Percentiles rank a stretch among this genome's conserved stretches.
These are phyloP conservation scores for Maudiozyma humilis DNA, from an alignment of 1,139 yeast species.

Conservation along the genomic window DNA sequence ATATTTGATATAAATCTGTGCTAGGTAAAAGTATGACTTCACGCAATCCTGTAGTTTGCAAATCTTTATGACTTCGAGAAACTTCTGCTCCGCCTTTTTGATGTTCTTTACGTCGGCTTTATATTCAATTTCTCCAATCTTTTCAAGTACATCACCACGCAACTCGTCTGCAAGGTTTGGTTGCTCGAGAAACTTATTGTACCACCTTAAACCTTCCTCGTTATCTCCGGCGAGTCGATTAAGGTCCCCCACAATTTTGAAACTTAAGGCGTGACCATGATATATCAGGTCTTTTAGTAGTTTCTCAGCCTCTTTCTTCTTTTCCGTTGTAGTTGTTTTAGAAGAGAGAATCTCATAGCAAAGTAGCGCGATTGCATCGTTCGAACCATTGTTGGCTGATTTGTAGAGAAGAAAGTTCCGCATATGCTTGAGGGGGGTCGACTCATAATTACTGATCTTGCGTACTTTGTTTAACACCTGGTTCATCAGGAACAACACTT, in stretches of 20 bases:
- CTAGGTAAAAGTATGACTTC: constrained; percentile 70
- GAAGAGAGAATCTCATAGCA: constrained; percentile 48
- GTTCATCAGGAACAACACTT: constrained; percentile 62
- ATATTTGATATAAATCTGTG: constrained; percentile 52
- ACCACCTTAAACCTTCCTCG: constrained; percentile 50
- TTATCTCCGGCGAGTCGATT: constrained; percentile 41
- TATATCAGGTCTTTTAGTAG: constrained; percentile 57
- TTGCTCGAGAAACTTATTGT: constrained; percentile 41
- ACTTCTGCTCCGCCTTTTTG: constrained; percentile 44
- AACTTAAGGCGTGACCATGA: constrained; percentile 54
- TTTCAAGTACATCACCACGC: constrained; percentile 59
- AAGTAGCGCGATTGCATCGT: constrained; percentile 68
- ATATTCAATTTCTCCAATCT: constrained; percentile 59
- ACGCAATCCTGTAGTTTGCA: constrained; percentile 54
- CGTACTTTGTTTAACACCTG: constrained; percentile 44
- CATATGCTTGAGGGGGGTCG: constrained; percentile 47
- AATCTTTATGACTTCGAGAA: constrained; percentile 51
- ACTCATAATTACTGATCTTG: constrained; percentile 47
- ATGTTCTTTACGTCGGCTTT: constrained; percentile 40
- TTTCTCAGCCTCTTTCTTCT: constrained; percentile 50
- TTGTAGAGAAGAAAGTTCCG: constrained; percentile 68
- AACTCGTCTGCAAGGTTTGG: constrained; percentile 1
- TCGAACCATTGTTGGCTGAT: constrained; percentile 77
- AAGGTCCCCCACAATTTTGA: constrained; percentile 67
- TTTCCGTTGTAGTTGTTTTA: constrained; percentile 25